Percentiles rank a stretch among this genome's conserved stretches.
Evolutionary conservation across 768 basidiomycete species (phyloP).

Genomic region (Gautieria morchelliformis): DNA sequence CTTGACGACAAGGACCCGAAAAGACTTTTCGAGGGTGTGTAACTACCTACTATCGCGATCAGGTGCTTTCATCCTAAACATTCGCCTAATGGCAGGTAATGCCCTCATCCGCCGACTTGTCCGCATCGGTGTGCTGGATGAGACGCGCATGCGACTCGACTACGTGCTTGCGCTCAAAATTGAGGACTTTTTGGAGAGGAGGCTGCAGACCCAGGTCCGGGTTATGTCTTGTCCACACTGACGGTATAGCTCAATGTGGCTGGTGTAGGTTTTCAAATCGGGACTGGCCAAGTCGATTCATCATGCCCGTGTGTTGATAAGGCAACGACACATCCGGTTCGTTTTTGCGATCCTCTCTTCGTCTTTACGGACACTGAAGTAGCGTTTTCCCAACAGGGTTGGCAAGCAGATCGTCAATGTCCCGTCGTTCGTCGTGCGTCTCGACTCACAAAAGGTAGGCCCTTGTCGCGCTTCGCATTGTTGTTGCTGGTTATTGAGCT

Average conservation of each 20-base stretch:
- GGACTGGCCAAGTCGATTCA: slow-evolving; percentile 98
- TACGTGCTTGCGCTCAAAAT: slow-evolving; percentile 99
- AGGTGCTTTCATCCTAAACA: neutral
- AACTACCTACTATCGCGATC: slow-evolving; percentile 12
- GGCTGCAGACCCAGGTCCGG: slow-evolving; percentile 80
- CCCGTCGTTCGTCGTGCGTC: slow-evolving; percentile 96
- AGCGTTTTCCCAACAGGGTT: slow-evolving; percentile 44
- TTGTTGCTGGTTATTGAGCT: neutral
- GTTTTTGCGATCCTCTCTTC: slow-evolving; percentile 18
- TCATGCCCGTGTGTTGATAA: slow-evolving; percentile 96
- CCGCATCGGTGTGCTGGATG: slow-evolving; percentile 99
- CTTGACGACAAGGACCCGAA: slow-evolving; percentile 99
- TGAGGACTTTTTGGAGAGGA: slow-evolving; percentile 99
- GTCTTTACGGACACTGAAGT: neutral
- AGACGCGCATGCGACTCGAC: slow-evolving; percentile 98
- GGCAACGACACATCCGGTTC: slow-evolving; percentile 96
- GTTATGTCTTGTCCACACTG: neutral
- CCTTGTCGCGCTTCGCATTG: neutral
- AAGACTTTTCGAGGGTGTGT: slow-evolving; percentile 89
- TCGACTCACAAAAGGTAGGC: slow-evolving; percentile 87
- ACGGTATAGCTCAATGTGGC: neutral
- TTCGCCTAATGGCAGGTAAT: slow-evolving; percentile 38
- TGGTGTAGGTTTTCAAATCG: slow-evolving; percentile 76
- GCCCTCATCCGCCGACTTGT: slow-evolving; percentile 94
- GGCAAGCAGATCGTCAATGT: slow-evolving; percentile 99